Base-by-base conservation (phyloP, 2,329 filamentous ascomycete species). In the Graphilbum sp. region DNA sequence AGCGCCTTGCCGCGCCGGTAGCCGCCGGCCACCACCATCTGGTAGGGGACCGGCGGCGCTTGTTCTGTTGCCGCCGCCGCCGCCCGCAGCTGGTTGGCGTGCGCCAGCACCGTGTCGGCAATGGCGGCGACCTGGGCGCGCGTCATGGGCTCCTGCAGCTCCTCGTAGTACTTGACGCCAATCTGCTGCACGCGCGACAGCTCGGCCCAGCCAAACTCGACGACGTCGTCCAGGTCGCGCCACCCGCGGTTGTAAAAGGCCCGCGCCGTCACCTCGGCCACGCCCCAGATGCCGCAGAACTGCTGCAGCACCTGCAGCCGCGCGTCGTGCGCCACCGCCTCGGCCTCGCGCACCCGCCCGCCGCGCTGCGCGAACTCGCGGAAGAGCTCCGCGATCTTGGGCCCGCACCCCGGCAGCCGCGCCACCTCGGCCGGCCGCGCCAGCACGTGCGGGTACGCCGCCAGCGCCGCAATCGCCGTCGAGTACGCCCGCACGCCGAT, bases 241-340 rank as follows among this genome's bases (percentile, higher is more conserved):
- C 85, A 95, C 21, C 83, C 72, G 44, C 73, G 75, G 15, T 72
- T 68, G 54, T 87, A 90, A 49, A 94, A 94, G 1, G 87, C 72
- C 15, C 78, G 67, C 0, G 88, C 87, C 0, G 80, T 90, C 12
- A 73, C 75, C 2, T 80, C 78, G 0, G 81, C 88, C 1, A 95
- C 85, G n/a, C 87, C 88, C 82, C 85, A 94, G 41, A 95, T 92
- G 5, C 80, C 66, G 58, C 81, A 82, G 55, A 96, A 95, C 0
- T 67, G 54, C 33, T 72, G 64, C 4, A 95, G 58, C 1, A 75
- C 65, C 17, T 65, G 64, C 41, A 90, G 64, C 41, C 67, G 71
- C 12, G 72, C 62, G 46, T 93, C 76, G 1, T 60, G 57, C 36
- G 79, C 68, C 2, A 81, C 69, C 4, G 75, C 69, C 8, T 69